A percentile compares a stretch with the other conserved stretches of the same genome.
phyloP scores from a whole-genome alignment of 1,284 basidiomycete species.

The Ganoderma sinense region DNA sequence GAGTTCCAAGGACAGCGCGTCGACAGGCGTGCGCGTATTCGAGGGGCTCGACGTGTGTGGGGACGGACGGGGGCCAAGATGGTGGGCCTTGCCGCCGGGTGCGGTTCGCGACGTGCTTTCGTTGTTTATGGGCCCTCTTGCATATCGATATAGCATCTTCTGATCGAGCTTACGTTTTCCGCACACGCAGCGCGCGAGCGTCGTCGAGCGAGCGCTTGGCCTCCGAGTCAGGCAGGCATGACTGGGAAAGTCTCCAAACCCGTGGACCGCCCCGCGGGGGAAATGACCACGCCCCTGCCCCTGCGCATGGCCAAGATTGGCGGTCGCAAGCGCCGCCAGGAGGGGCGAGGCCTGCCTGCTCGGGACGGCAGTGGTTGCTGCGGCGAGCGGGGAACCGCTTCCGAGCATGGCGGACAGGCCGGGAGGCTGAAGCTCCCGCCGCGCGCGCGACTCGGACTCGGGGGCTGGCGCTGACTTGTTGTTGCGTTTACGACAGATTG shows the following conservation, averaged over 20 bases:
- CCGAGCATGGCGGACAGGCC: slow-evolving; percentile 5
- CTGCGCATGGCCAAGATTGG: neutral
- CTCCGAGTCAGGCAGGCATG: neutral
- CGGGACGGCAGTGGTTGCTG: neutral
- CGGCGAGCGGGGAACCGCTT: neutral
- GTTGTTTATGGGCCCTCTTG: slow-evolving; percentile 13
- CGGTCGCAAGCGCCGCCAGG: neutral
- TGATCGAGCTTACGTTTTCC: slow-evolving; percentile 12
- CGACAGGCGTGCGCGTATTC: slow-evolving; percentile 3
- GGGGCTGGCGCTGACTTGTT: slow-evolving; percentile 1
- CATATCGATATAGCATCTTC: slow-evolving; percentile 9
- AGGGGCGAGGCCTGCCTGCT: slow-evolving; percentile 1
- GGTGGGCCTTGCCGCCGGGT: neutral
- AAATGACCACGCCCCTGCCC: neutral
- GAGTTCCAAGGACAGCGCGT: neutral
- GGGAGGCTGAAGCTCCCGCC: neutral
- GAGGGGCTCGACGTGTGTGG: slow-evolving; percentile 3
- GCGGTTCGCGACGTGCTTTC: slow-evolving; percentile 15
- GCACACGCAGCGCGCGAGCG: slow-evolving; percentile 1
- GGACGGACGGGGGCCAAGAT: neutral
- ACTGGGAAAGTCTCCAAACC: slow-evolving; percentile 19
- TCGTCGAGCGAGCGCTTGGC: slow-evolving; percentile 1
- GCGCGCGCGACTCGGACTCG: neutral
- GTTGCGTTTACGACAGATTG: slow-evolving; percentile 8
- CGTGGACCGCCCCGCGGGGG: slow-evolving; percentile 11